Conservation (phyloP, 352 stramenopile genomes). For the Phytophthora foliorum region DNA sequence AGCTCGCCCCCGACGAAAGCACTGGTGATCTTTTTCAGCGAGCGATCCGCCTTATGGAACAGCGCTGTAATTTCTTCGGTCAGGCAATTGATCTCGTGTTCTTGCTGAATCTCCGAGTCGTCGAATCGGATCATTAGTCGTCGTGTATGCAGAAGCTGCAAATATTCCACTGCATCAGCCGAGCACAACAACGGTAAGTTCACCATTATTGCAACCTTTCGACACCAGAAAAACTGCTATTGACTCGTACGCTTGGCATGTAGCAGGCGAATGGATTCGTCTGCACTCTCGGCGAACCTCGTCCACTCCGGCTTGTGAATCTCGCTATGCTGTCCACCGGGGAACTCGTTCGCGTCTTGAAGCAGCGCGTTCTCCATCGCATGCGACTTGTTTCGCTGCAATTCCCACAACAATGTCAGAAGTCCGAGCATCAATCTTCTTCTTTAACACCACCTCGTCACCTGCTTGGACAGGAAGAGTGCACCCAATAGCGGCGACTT, state of each 20-base stretch:
- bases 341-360: conserved; percentile 62
- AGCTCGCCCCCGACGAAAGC: conserved; percentile 61
- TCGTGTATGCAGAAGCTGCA: conserved; percentile 80
- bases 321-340: conserved; percentile 37
- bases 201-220: not conserved
- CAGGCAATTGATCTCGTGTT: conserved; percentile 75
- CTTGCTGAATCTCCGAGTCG: conserved; percentile 67
- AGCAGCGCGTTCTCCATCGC: conserved; percentile 75
- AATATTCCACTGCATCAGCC: conserved; percentile 69
- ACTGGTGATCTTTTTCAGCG: conserved; percentile 77
- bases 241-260: conserved; percentile 69
- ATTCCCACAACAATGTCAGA: conserved; percentile 6
- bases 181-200: conserved; percentile 1
- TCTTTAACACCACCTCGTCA: conserved; percentile 12
- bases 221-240: not conserved
- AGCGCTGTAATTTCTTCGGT: conserved; percentile 72
- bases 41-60: conserved; percentile 74
- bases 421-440: not conserved
- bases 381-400: conserved; percentile 56
- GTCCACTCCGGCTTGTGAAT: conserved; percentile 70
- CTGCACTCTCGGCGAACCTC: conserved; percentile 65
- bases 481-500: conserved; percentile 48
- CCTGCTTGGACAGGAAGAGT: conserved; percentile 68
- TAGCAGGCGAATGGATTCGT: conserved; percentile 72
- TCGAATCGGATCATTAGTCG: conserved; percentile 88